Percentiles rank a stretch among this genome's conserved stretches.
phyloP scores from a whole-genome alignment of 805 yeast species.

The Candida odintsovae region DNA sequence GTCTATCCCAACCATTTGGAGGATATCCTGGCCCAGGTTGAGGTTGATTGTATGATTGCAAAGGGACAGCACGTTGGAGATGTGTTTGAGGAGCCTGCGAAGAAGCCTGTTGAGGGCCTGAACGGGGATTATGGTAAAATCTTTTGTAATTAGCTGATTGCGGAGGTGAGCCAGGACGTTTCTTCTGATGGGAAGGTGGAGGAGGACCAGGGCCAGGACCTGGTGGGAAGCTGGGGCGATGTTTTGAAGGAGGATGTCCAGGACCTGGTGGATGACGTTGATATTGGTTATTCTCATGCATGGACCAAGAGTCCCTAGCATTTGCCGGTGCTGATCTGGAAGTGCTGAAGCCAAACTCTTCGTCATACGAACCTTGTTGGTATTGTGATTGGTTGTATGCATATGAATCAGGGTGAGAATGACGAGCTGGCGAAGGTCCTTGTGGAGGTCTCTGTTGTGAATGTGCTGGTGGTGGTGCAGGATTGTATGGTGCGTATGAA shows the following conservation, averaged over 20 bases:
- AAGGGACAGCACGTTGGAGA: not conserved
- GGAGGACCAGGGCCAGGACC: not conserved
- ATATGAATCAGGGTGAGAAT: not conserved
- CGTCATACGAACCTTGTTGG: not conserved
- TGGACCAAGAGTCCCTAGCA: not conserved
- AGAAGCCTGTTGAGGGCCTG: not conserved
- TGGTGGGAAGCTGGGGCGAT: not conserved
- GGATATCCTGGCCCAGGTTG: not conserved
- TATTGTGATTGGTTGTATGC: not conserved
- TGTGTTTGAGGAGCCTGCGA: not conserved
- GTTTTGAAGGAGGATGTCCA: not conserved
- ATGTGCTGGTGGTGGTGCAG: not conserved
- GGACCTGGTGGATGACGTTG: not conserved
- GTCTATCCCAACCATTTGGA: not conserved
- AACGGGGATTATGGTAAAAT: not conserved
- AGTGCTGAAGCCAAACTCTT: not conserved
- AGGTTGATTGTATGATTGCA: not conserved
- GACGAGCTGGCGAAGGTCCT: not conserved
- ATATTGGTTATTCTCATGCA: not conserved
- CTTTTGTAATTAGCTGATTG: not conserved
- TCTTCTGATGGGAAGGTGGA: not conserved
- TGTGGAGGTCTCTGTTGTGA: not conserved
- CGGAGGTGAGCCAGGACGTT: not conserved
- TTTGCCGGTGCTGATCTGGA: not conserved
- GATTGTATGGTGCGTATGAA: not conserved